Evolutionary conservation across 495 filamentous ascomycete genomes (phyloP), one percentile per base, ranked within the genome.

Genomic region (Elasticomyces elasticus): DNA sequence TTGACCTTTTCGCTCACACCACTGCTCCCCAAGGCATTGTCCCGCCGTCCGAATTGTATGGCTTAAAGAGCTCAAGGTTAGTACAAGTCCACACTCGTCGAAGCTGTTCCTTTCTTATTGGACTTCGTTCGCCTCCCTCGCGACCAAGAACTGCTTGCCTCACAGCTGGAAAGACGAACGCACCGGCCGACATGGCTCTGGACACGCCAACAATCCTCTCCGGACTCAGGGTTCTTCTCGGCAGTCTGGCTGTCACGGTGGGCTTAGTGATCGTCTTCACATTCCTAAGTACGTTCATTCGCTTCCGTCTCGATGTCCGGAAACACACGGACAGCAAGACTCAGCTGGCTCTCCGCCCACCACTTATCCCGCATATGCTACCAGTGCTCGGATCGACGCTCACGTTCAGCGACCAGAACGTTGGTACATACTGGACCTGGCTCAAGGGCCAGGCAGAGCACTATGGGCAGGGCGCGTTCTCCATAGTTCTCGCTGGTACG

Each of bases 381-480:
- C 48, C 48, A 2, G 48, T 30, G 10, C 48, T 51, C 3, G 48
- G 48, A 2, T 51, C 48, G 5, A 51, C 48, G 13, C 37, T 51
- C 19, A 24, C n/a, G 10, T 51, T 51, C 48, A 38, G 30, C 28
- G 40, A 51, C 33, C 48, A 51, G 31, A 51, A 37, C 30, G 26
- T 51, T 24, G 48, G 48, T 10, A 17, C 19, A 3, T 51, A 26
- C 33, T 51, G 48, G 48, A 24, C 5, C 4, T 51, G 48, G 48
- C 48, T 51, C 19, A 30, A 28, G 24, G 13, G 4, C 20, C 30
- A 40, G 20, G 48, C 48, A 11, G 33, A n/a, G 2, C 48, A 23
- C 12, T 51, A 51, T 33, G 3, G 25, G 10, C 48, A 51, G 17
- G 30, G 40, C 12, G 48, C 28, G 10, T 51, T 51, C 25, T 10